Evolutionary conservation across 2,329 filamentous ascomycete species (phyloP).

Genomic region (Pestalotiopsis sp.): DNA sequence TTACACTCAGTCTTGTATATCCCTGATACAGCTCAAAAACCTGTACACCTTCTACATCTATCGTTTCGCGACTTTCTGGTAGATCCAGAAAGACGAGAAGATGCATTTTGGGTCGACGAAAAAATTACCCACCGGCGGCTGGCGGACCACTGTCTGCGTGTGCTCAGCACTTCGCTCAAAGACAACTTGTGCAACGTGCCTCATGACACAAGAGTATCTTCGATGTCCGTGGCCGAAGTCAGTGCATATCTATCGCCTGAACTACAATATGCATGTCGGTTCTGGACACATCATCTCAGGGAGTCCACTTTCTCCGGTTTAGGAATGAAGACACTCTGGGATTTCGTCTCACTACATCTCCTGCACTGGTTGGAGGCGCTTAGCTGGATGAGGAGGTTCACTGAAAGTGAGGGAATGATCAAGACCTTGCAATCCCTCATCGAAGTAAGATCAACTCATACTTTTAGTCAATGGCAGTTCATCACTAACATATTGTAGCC

Average conservation of each 20-base stretch:
- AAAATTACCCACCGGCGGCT: background rate
- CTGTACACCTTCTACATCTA: background rate
- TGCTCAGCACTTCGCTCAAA: conserved; percentile 17
- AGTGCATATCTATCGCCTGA: conserved; percentile 25
- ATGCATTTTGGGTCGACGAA: conserved; percentile 7
- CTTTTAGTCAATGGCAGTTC: too few species aligned
- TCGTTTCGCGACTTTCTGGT: conserved; percentile 11
- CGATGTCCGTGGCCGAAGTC: conserved; percentile 23
- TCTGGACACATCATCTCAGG: conserved; percentile 37
- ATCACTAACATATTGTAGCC: too few species aligned
- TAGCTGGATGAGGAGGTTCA: too few species aligned
- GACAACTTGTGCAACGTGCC: conserved; percentile 28
- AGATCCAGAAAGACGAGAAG: background rate
- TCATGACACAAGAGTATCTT: conserved; percentile 24
- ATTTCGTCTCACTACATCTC: too few species aligned
- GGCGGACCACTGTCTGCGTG: background rate
- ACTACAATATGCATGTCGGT: conserved; percentile 39
- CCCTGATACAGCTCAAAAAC: background rate
- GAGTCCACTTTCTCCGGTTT: conserved; percentile 17
- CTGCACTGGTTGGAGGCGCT: too few species aligned
- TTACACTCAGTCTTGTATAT: conserved; percentile 3
- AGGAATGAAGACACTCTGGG: background rate
- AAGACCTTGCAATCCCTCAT: too few species aligned
- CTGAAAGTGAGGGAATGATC: too few species aligned
- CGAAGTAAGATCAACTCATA: too few species aligned